Evolutionary conservation across 345 rosid genomes (phyloP), one percentile per base, ranked within the genome.

Genomic region (Firmiana major): DNA sequence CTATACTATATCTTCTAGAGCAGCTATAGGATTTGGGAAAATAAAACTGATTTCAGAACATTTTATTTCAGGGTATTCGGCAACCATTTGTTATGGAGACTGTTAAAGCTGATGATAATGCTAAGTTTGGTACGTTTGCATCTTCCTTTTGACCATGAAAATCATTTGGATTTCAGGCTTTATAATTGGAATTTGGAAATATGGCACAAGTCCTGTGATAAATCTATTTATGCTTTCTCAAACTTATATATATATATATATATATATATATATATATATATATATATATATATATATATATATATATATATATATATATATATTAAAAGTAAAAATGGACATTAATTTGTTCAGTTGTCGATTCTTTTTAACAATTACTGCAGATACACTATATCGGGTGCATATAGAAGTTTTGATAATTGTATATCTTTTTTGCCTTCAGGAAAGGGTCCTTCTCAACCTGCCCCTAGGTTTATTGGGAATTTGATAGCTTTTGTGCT

Each of bases 381-480:
- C 17, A 21, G 17, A 66, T 63, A 3, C 13, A 26, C 7, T 60
- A 16, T 17, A 8, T 63, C 13, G 3, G 3, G 15, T 10, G 9
- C 31, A 11, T 19, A 7, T 63, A 63, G 40, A 63, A 63, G 46
- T 17, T 12, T 63, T 63, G 68, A 36, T 19, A 64, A 9, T 19
- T 3, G 13, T 45, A 9, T 45, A 10, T 1, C 10, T 2, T 48
- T 60, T 55, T 58, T 77, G 38, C 34, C 75, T 63, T 75, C 88
- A 92, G 98, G 99, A 55, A 87, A 75, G 84, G 99, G 98, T 68
- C 99, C 99, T 85, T 71, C 96, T 81, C 87, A 93, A 81, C 98
- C 99, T 45, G 96, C 92, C 12, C 98, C 98, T 24, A 79, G 80
- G 78, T 90, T 95, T 77, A 83, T 93, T 45, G 98, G 99, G 42